These are phyloP conservation scores for Calonectria naviculata DNA, from an alignment of 2,329 filamentous ascomycete genomes.

Conservation along the genomic window DNA sequence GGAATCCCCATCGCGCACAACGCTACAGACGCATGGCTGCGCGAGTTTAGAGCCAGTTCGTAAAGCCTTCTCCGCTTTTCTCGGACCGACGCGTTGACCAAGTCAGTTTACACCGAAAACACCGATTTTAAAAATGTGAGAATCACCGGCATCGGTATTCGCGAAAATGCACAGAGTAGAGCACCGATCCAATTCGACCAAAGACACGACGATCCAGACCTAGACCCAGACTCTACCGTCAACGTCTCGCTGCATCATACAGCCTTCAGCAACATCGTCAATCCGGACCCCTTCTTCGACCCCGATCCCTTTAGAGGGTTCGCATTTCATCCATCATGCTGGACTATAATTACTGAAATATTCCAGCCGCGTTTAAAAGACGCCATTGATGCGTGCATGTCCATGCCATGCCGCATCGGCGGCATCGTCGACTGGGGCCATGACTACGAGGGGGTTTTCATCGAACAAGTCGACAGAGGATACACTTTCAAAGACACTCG, in stretches of 20 bases:
- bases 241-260: background rate
- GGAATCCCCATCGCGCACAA: background rate
- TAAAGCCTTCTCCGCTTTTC: background rate
- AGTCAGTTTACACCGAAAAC: background rate
- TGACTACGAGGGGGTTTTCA: slow-evolving; percentile 11
- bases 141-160: background rate
- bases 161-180: background rate
- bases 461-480: background rate
- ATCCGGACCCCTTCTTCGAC: background rate
- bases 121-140: background rate
- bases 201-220: slow-evolving; percentile 7
- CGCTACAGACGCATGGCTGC: background rate
- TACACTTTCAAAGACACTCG: background rate
- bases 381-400: slow-evolving; percentile 15
- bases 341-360: slow-evolving; percentile 8
- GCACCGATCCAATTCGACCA: background rate
- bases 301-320: slow-evolving; percentile 17
- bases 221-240: background rate
- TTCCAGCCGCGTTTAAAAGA: background rate
- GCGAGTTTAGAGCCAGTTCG: background rate
- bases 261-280: background rate
- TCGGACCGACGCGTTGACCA: background rate
- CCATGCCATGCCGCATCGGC: background rate
- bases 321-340: slow-evolving; percentile 24
- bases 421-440: slow-evolving; percentile 21